Base-by-base conservation (phyloP, 805 yeast species). In the Metschnikowia drakensbergensis region DNA sequence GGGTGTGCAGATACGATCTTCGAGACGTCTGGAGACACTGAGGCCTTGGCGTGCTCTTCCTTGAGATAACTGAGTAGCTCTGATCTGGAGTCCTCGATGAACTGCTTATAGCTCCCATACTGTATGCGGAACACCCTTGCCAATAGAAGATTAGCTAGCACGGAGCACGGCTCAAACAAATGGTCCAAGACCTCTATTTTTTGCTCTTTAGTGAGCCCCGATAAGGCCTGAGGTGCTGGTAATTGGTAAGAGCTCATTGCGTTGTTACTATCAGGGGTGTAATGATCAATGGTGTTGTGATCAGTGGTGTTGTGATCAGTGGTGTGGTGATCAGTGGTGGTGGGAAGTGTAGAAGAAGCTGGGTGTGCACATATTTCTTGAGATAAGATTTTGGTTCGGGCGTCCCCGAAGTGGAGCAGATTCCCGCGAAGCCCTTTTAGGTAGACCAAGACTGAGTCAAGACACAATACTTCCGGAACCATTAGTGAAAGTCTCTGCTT, bases 1-100 rank as follows among this genome's bases (percentile, higher is more conserved):
- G 97, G 97, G 67, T 90, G 97, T 0, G 97, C 96, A 0, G 88
- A 83, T n/a, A 91, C 81, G 48, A 91, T 88, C 35, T 76, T 68
- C 38, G 74, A 59, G 9, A 78, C 62, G n/a, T 35, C 42, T 3
- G 52, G 47, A 4, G 57, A 49, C 3, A 50, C 37, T 17, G 61
- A 58, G 3, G 58, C 60, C 22, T 57, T 59, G 51, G 49, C 55
- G 45, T 58, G 55, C 37, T 55, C 66, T 11, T 35, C 49, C 32
- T 64, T 64, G 6, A 72, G 59, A 31, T 75, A 64, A 10, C 52
- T 42, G 3, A 71, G 55, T 17, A 84, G 64, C 7, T 59, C 60
- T 0, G 36, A 23, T 44, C 86, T 69, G 2, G 74, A 66, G 2
- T 55, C 42, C 43, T 79, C 83, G 11, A 84, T 79, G 28, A 83